Conservation (phyloP, 2,329 filamentous ascomycete genomes). For the Colletotrichum navitas region DNA sequence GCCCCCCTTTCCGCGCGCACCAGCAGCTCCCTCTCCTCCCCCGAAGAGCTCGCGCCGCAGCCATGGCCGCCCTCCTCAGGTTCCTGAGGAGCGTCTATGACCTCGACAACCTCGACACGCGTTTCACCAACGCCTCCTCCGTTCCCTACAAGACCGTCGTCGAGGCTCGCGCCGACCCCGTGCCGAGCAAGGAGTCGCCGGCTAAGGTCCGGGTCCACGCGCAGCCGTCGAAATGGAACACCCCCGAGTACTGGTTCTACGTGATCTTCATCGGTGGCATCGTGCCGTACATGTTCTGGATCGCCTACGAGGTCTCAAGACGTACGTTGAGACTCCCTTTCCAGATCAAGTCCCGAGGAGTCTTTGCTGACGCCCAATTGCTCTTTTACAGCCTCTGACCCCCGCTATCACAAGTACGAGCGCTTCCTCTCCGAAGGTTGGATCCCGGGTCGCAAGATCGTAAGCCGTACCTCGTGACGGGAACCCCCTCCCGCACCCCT, state of each 20-base stretch:
- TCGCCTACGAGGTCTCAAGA: conserved; percentile 87
- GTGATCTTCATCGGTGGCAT: conserved; percentile 73
- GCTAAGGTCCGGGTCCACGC: conserved; percentile 59
- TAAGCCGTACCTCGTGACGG: conserved; percentile 56
- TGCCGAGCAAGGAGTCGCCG: conserved; percentile 54
- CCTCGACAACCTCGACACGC: conserved; percentile 71
- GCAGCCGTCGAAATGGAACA: conserved; percentile 83
- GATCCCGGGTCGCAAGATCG: conserved; percentile 92
- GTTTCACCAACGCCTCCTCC: conserved; percentile 77
- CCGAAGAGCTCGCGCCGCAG: conserved; percentile 39
- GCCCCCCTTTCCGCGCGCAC: conserved; percentile 9
- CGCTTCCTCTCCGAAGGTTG: conserved; percentile 82
- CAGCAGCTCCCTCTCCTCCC: neutral
- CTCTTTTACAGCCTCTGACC: conserved; percentile 77
- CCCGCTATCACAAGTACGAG: conserved; percentile 82
- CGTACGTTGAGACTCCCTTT: conserved; percentile 62
- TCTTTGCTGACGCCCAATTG: conserved; percentile 4
- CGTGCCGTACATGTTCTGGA: conserved; percentile 91
- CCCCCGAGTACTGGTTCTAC: conserved; percentile 88
- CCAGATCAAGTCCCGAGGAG: neutral
- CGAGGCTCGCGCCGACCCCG: conserved; percentile 59
- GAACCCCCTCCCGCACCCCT: conserved; percentile 26
- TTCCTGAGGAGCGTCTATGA: conserved; percentile 70
- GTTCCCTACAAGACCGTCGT: conserved; percentile 73
- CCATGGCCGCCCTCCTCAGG: conserved; percentile 57